phyloP scores from a whole-genome alignment of 345 rosid species.

The Eucalyptus dawsonii region DNA sequence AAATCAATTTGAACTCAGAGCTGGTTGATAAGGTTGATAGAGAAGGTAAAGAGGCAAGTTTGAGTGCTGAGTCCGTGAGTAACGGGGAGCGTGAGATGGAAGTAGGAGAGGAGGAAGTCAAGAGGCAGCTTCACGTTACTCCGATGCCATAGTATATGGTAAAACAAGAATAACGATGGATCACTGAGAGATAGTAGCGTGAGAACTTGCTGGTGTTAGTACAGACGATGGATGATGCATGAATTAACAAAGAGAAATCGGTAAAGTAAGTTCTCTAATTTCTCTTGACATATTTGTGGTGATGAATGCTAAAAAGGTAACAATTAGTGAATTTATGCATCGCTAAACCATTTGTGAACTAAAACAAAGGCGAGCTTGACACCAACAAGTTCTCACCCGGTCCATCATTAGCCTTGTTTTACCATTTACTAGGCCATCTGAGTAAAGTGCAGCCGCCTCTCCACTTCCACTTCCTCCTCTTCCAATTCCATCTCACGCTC shows the following conservation, averaged over 20 bases:
- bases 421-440: not conserved
- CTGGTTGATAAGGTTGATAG: not conserved
- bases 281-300: not conserved
- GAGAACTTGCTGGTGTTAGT: too few relatives aligned
- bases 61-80: not conserved
- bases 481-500: slow-evolving; percentile 10
- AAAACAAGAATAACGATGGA: not conserved
- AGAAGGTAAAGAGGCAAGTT: not conserved
- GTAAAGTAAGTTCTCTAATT: not conserved
- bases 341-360: not conserved
- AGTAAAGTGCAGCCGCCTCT: slow-evolving; percentile 20
- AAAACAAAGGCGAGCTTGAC: not conserved
- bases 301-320: not conserved
- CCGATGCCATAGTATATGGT: not conserved
- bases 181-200: too few relatives aligned
- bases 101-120: not conserved
- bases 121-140: slow-evolving; percentile 10
- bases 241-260: not conserved
- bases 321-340: accelerated
- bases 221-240: too few relatives aligned
- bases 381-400: not conserved
- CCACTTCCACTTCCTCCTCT: slow-evolving; percentile 9
- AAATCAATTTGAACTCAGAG: slow-evolving; percentile 65
- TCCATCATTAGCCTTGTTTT: not conserved
- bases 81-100: slow-evolving; percentile 12